Evolutionary conservation across 176 grass and related monocot species (phyloP), one percentile per base, ranked within the genome.

Genomic region (Poa pratensis): DNA sequence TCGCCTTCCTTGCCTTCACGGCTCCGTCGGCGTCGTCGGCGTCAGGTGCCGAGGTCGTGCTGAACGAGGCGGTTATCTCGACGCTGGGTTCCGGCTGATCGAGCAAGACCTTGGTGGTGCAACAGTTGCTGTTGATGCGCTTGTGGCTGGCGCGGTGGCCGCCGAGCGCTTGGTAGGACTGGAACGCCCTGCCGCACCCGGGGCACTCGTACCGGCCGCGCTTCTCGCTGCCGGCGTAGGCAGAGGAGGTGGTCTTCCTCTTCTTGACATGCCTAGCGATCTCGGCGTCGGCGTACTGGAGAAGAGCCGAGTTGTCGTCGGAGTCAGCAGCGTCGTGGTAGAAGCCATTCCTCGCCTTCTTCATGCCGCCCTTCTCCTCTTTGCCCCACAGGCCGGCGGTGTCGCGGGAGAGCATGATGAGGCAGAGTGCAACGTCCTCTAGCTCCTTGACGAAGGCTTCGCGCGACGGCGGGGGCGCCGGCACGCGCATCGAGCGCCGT

Each of bases 111-210:
- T 71, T 82, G 24, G 65, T 37, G 3, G 77, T 63, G 54, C 83
- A 24, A 65, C 80, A 92, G 27, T 73, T 87, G 13, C 77, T 81
- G 24, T 87, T 91, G 78, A 85, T 87, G 86, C 88, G 83, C 84
- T 84, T 86, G 84, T 90, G 87, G 78, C 91, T 90, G 42, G 91
- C 86, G 12, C 88, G 85, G 82, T 94, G 91, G 51, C 91, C 88
- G 27, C 91, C 91, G 32, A 94, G 83, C 73, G 91, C 91, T 76
- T 91, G 92, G 80, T 94, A 91, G 37, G 92, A 94, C 35, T 72
- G 86, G 74, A 94, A 94, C 5, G 68, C 69, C 60, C 88, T 85
- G 84, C 86, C 80, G 48, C 92, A 94, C 1, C 81, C 82, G 3
- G 50, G 45, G 82, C 87, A 94, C 19, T 76, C 65, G 73, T 90